Evolutionary conservation across 2,329 filamentous ascomycete species (phyloP).

Genomic region (Clarireedia hainanense): DNA sequence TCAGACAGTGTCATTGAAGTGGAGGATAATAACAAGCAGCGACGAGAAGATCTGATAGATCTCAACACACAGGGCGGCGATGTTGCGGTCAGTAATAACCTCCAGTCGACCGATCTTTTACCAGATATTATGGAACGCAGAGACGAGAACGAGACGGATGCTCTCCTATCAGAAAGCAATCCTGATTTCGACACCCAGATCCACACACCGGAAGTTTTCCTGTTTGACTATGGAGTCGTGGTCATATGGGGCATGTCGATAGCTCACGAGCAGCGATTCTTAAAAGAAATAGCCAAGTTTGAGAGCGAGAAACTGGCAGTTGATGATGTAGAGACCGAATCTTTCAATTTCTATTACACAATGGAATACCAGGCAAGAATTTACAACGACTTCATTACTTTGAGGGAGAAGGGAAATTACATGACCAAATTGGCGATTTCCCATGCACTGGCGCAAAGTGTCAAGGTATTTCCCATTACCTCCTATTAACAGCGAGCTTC

Average conservation of each 20-base stretch:
- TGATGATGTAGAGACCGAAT: slow-evolving; percentile 89
- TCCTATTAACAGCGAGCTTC: neutral
- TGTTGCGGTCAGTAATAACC: slow-evolving; percentile 28
- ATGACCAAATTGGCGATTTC: slow-evolving; percentile 98
- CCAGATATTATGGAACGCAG: slow-evolving; percentile 23
- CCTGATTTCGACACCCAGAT: slow-evolving; percentile 80
- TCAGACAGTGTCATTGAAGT: slow-evolving; percentile 68
- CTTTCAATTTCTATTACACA: slow-evolving; percentile 99
- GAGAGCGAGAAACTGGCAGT: slow-evolving; percentile 81
- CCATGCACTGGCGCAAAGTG: slow-evolving; percentile 89
- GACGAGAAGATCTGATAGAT: slow-evolving; percentile 56
- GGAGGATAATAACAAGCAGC: slow-evolving; percentile 47
- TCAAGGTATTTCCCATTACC: slow-evolving; percentile 54
- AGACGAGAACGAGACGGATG: slow-evolving; percentile 31
- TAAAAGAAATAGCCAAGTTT: slow-evolving; percentile 92
- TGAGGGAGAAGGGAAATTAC: slow-evolving; percentile 90
- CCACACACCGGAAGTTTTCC: slow-evolving; percentile 87
- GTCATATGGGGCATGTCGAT: slow-evolving; percentile 98
- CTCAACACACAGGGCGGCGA: slow-evolving; percentile 37
- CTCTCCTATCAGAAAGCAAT: slow-evolving; percentile 30
- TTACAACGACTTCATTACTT: slow-evolving; percentile 97
- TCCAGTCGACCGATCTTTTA: slow-evolving; percentile 18
- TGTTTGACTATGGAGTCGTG: slow-evolving; percentile 95
- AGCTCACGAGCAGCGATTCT: slow-evolving; percentile 80
- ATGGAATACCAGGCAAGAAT: slow-evolving; percentile 95